Evolutionary conservation across 768 basidiomycete genomes (phyloP).

Genomic region (Nidularia sp.): DNA sequence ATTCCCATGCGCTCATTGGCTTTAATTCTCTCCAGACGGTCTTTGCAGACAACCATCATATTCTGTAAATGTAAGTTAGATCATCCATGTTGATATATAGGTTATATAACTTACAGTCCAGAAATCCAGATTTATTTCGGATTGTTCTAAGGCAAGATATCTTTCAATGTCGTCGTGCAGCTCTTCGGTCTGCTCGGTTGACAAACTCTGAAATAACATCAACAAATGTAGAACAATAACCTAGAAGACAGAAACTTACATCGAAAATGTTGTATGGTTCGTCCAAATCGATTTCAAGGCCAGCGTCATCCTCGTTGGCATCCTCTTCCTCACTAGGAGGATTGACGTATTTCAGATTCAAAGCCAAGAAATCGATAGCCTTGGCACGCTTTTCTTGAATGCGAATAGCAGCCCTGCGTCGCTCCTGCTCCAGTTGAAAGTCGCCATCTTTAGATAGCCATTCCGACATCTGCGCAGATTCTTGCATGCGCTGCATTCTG

Average conservation of each 20-base stretch:
- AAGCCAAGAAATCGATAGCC: slow-evolving; percentile 95
- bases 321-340: slow-evolving; percentile 65
- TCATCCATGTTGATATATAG: too few species aligned
- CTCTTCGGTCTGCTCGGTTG: slow-evolving; percentile 85
- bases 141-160: slow-evolving; percentile 83
- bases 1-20: slow-evolving; percentile 55
- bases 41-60: slow-evolving; percentile 96
- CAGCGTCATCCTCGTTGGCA: slow-evolving; percentile 67
- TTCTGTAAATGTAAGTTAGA: slow-evolving; percentile 69
- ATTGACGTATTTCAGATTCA: slow-evolving; percentile 92
- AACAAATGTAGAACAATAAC: slow-evolving; percentile 2
- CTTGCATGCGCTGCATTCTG: slow-evolving; percentile 82
- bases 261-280: slow-evolving; percentile 98
- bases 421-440: slow-evolving; percentile 94
- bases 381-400: slow-evolving; percentile 96
- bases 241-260: slow-evolving; percentile 42
- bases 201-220: slow-evolving; percentile 59
- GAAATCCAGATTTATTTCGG: slow-evolving; percentile 87
- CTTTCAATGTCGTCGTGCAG: slow-evolving; percentile 92
- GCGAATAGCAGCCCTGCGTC: slow-evolving; percentile 85
- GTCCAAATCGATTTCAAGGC: slow-evolving; percentile 95
- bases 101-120: slow-evolving; percentile 71
- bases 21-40: slow-evolving; percentile 77
- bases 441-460: slow-evolving; percentile 97
- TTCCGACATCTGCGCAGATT: slow-evolving; percentile 96